Base-by-base conservation (phyloP, 208 protist species). In the Leishmania martiniquensis region DNA sequence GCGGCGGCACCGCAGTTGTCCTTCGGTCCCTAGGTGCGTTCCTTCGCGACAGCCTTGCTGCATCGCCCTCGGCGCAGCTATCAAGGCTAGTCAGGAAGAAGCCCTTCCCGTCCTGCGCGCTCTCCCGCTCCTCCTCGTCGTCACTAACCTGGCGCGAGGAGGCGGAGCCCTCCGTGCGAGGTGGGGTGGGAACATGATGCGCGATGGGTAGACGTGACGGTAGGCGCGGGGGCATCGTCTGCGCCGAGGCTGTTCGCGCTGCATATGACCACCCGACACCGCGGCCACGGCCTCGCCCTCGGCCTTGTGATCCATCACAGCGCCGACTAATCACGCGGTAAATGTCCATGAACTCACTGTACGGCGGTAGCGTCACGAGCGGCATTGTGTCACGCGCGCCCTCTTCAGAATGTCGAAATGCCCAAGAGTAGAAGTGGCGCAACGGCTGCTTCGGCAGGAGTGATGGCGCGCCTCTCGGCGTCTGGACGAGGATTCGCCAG, bases 301-400 rank as follows among this genome's bases (percentile, higher is more conserved):
- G 22, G 25, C 49, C 32, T 44, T 15, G 42, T 59, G 57, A 4
- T 29, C 54, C 25, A 13, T 47, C 17, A 51, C 78, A 63, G 45
- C 72, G 55, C 25, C 57, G 74, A 1, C 78, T 63, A 9, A 77
- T 65, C 52, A 95, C 80, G 70, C 88, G 89, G 72, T 95, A 95
- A 59, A 97, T 89, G 57, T 97, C 89, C 93, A 97, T 97, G 77
- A 96, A 97, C 82, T 97, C 93, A 37, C 82, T 85, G 77, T 96
- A 90, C 6, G 89, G 84, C 3, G 93, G 93, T 59, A 97, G 81
- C n/a, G 93, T 96, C 25, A 97, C 92, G 70, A 94, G 87, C 29
- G 68, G 60, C 34, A 32, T 51, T 9, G 37, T 57, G 59, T 72
- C 81, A 34, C 78, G 68, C 44, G 60, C 72, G 44, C 32, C 45